Evolutionary conservation across 176 grass and related monocot species (phyloP).

Genomic region (Melocanna baccifera): DNA sequence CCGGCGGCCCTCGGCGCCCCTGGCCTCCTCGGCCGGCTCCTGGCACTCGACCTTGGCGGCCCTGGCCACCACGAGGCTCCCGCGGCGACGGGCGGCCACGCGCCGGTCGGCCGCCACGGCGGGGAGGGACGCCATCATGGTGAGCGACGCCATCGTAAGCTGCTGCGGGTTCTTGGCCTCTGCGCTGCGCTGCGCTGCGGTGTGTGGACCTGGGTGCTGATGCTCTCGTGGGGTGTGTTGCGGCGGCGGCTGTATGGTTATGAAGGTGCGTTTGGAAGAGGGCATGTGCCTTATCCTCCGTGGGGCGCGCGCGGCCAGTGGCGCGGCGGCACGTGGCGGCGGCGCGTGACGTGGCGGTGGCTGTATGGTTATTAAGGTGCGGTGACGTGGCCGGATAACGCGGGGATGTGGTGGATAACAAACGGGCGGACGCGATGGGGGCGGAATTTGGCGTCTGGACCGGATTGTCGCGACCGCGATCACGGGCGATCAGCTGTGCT

Average conservation of each 20-base stretch:
- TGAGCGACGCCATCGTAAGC: slow-evolving; percentile 62
- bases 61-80: slow-evolving; percentile 37
- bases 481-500: not conserved
- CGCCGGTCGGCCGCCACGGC: slow-evolving; percentile 24
- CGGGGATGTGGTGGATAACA: slow-evolving; percentile 38
- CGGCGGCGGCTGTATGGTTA: slow-evolving; percentile 10
- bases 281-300: slow-evolving; percentile 43
- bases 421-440: slow-evolving; percentile 32
- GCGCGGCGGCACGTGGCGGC: slow-evolving; percentile 10
- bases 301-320: slow-evolving; percentile 30
- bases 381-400: slow-evolving; percentile 32
- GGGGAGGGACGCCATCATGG: slow-evolving; percentile 61
- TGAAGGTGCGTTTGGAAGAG: slow-evolving; percentile 20
- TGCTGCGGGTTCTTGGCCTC: not conserved
- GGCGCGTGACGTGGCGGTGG: slow-evolving; percentile 30
- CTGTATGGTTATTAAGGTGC: too few species aligned
- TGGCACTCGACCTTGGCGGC: slow-evolving; percentile 26
- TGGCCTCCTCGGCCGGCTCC: slow-evolving; percentile 23
- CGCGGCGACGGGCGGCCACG: not conserved
- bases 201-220: not conserved
- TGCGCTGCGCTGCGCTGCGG: not conserved
- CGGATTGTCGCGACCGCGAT: not conserved
- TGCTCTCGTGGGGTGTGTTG: slow-evolving; percentile 6
- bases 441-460: not conserved
- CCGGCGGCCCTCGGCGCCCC: slow-evolving; percentile 38